Evolutionary conservation across 2,329 filamentous ascomycete species (phyloP).

Genomic region (Xylariaceae sp.): DNA sequence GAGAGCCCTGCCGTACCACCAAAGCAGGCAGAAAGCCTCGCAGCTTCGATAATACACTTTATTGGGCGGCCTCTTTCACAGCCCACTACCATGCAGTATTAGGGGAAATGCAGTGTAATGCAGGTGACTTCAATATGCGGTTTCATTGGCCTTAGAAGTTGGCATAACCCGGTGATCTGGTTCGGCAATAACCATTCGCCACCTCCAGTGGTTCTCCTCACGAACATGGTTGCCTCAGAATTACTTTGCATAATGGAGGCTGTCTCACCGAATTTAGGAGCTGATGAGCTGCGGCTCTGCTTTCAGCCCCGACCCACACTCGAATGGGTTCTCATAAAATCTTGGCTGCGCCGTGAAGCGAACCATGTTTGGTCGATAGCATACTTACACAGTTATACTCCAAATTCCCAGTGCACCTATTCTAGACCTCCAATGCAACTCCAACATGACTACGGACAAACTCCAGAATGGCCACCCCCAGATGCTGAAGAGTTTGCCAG

Average conservation of each 20-base stretch:
- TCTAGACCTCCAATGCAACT: not conserved
- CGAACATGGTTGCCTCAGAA: slow-evolving; percentile 8
- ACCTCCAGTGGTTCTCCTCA: slow-evolving; percentile 2
- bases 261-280: not conserved
- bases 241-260: not conserved
- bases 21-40: not conserved
- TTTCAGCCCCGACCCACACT: not conserved
- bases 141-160: not conserved
- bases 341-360: not conserved
- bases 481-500: slow-evolving; percentile 21
- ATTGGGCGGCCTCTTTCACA: slow-evolving; percentile 7
- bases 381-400: not conserved
- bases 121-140: not conserved
- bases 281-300: not conserved
- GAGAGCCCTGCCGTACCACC: not conserved
- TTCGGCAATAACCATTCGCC: slow-evolving; percentile 8
- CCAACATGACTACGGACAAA: slow-evolving; percentile 13
- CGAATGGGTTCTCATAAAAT: slow-evolving; percentile 6
- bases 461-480: not conserved
- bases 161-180: not conserved
- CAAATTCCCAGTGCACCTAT: not conserved
- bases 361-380: not conserved
- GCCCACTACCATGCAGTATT: too few species aligned
- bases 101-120: not conserved
- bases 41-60: not conserved